Evolutionary conservation across 2,329 filamentous ascomycete genomes (phyloP), one percentile per base, ranked within the genome.

Genomic region (Penicillium sclerotiorum): DNA sequence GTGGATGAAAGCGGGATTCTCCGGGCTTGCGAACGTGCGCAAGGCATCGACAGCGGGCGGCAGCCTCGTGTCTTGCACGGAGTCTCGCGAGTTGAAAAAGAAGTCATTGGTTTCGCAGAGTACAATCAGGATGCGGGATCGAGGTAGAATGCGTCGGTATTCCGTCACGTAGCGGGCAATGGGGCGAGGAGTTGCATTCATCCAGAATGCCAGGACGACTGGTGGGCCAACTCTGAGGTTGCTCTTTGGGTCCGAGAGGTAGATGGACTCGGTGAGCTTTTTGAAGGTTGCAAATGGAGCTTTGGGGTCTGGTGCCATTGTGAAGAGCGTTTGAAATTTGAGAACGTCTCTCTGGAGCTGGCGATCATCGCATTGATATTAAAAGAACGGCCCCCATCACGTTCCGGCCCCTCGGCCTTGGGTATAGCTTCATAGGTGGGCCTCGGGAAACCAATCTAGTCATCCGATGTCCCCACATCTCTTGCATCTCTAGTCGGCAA

Each of bases 131-230:
- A 77, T 72, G 18, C 71, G 72, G 3, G 76, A 65, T 9, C 62
- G 58, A 7, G 77, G 77, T 33, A 71, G 72, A 5, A 78, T 65
- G 1, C 61, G 63, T 21, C 66, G 63, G 59, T 80, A 80, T 45
- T 70, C 66, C 1, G 63, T 48, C n/a, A 75, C 68, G 57, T 79
- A 81, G 65, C 80, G 80, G 43, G 68, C 59, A 22, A 78, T 64
- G 38, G 77, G 72, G 13, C 72, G 68, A 1, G 69, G 59, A 7
- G 63, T 59, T 2, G 77, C 77, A 42, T 74, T 73, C 30, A 45
- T 36, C 42, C 30, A 45, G n/a, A 45, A 45, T 20, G 42, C 30
- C 8, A 43, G 18, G 40, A 43, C 9, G 11, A 43, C 22, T 13
- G 27, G 23, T 1, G 45, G 45, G 3, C 22, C 27, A 23, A 32